Conservation (phyloP, 805 yeast species). For the Zygotorulaspora danielsina region DNA sequence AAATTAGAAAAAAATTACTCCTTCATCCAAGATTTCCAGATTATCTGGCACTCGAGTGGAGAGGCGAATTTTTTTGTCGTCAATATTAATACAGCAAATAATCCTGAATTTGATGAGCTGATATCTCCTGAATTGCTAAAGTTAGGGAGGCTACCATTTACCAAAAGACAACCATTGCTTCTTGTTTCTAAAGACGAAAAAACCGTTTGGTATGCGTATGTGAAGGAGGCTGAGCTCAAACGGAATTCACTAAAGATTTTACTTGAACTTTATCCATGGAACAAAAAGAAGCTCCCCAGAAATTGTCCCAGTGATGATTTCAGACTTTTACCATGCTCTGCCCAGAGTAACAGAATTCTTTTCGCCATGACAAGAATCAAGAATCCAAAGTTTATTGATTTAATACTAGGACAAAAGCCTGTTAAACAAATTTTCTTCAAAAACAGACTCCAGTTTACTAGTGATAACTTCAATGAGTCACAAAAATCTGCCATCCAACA, state of each 20-base stretch:
- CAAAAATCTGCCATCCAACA: slow-evolving; percentile 55
- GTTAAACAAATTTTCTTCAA: slow-evolving; percentile 53
- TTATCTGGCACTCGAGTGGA: slow-evolving; percentile 51
- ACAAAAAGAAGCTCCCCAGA: slow-evolving; percentile 46
- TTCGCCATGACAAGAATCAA: slow-evolving; percentile 60
- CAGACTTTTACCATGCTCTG: slow-evolving; percentile 55
- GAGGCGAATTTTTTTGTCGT: slow-evolving; percentile 36
- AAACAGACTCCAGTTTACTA: slow-evolving; percentile 48
- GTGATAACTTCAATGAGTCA: slow-evolving; percentile 51
- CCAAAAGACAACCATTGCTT: slow-evolving; percentile 54
- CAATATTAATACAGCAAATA: slow-evolving; percentile 21
- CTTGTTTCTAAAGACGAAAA: slow-evolving; percentile 46
- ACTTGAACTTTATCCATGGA: slow-evolving; percentile 57
- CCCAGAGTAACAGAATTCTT: slow-evolving; percentile 58
- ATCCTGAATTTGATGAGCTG: slow-evolving; percentile 43
- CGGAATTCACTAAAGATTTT: slow-evolving; percentile 38
- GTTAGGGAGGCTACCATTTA: slow-evolving; percentile 56
- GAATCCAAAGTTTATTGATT: slow-evolving; percentile 47
- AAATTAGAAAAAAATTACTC: slow-evolving; percentile 39
- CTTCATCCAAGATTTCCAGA: slow-evolving; percentile 44
- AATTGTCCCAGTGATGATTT: slow-evolving; percentile 35
- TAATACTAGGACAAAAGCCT: slow-evolving; percentile 53
- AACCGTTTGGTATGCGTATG: slow-evolving; percentile 57
- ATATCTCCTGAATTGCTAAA: slow-evolving; percentile 50
- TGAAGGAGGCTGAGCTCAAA: slow-evolving; percentile 41